Percentiles rank a stretch among this genome's conserved stretches.
Evolutionary conservation across 495 filamentous ascomycete species (phyloP).

Genomic region (Xylaria flabelliformis): DNA sequence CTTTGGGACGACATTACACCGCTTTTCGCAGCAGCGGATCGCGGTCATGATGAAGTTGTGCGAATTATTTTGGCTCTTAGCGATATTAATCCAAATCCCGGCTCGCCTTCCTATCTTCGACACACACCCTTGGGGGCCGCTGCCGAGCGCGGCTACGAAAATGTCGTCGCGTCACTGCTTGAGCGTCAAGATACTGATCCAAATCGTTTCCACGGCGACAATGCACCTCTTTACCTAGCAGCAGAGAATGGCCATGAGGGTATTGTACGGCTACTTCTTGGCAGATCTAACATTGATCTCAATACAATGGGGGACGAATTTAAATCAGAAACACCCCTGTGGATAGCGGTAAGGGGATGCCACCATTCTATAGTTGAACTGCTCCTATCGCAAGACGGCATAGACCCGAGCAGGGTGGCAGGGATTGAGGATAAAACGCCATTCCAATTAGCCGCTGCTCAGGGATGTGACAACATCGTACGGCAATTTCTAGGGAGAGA

Average conservation of each 20-base stretch:
- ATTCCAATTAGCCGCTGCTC: not conserved
- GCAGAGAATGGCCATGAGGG: not conserved
- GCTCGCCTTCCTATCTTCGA: no score
- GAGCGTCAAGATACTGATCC: not conserved
- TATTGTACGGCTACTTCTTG: not conserved
- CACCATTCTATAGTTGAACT: not conserved
- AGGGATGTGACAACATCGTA: not conserved
- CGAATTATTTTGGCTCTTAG: not conserved
- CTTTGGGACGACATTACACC: not conserved
- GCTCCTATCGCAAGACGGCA: not conserved
- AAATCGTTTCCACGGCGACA: not conserved
- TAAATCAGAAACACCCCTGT: not conserved
- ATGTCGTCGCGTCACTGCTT: not conserved
- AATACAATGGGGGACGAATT: not conserved
- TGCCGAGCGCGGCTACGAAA: not conserved
- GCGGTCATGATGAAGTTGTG: not conserved
- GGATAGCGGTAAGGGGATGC: not conserved
- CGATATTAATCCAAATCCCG: not conserved
- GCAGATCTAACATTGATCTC: not conserved
- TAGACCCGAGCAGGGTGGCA: not conserved
- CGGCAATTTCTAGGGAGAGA: not conserved
- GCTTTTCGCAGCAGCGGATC: not conserved
- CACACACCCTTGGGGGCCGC: no score
- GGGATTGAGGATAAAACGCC: not conserved
- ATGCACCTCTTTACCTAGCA: not conserved